Evolutionary conservation across 108 stramenopile genomes (phyloP).

Genomic region (Bacterosira constricta): DNA sequence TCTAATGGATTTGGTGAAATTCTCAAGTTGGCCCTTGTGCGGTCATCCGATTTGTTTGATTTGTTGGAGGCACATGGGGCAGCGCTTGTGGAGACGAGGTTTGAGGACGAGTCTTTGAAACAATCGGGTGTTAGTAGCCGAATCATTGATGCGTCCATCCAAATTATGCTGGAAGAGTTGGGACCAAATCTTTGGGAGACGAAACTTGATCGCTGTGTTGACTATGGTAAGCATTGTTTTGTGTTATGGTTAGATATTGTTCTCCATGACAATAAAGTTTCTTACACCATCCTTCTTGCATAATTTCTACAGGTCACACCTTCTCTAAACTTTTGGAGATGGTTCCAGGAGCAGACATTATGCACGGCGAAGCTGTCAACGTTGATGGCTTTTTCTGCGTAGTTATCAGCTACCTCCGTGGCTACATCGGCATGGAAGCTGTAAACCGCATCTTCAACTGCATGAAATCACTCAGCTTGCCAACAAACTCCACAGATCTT

Average conservation of each 20-base stretch:
- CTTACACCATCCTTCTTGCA: conserved; percentile 6
- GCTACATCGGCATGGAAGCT: conserved; percentile 80
- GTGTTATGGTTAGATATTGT: neutral
- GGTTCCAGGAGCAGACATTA: conserved; percentile 91
- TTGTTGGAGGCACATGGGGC: conserved; percentile 92
- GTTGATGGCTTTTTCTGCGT: conserved; percentile 96
- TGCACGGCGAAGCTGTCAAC: conserved; percentile 98
- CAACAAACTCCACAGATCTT: conserved; percentile 76
- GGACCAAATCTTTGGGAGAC: conserved; percentile 98
- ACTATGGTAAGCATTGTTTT: conserved; percentile 69
- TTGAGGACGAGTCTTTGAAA: conserved; percentile 52
- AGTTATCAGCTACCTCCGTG: conserved; percentile 84
- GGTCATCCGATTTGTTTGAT: conserved; percentile 88
- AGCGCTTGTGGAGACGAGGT: conserved; percentile 77
- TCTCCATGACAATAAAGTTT: too few species aligned
- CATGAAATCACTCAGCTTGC: conserved; percentile 84
- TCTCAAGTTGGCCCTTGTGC: conserved; percentile 92
- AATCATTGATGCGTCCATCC: conserved; percentile 93
- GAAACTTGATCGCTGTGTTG: conserved; percentile 89
- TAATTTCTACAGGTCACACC: conserved; percentile 87
- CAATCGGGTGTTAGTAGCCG: conserved; percentile 76
- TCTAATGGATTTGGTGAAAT: conserved; percentile 97
- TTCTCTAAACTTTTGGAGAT: conserved; percentile 96
- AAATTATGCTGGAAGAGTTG: conserved; percentile 97
- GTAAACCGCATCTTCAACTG: conserved; percentile 83